These are phyloP conservation scores for Cetraspora pellucida DNA, from an alignment of 192 early-diverging fungal genomes.

Conservation along the genomic window DNA sequence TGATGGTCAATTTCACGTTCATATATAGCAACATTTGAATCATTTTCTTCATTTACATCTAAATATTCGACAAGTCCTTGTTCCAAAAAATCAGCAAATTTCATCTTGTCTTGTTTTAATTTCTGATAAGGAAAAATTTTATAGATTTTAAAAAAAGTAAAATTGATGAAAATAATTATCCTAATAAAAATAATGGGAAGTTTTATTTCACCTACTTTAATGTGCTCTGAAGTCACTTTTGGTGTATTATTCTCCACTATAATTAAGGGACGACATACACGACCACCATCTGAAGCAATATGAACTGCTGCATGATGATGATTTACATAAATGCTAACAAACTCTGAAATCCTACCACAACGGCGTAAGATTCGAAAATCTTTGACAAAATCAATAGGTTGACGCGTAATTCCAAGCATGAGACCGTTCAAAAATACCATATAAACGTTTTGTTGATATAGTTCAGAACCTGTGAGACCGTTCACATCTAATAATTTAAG, in stretches of 20 bases:
- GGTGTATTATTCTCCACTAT: conserved; percentile 84
- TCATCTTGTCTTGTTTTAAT: conserved; percentile 56
- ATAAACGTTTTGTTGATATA: conserved; percentile 79
- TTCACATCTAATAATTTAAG: conserved; percentile 66
- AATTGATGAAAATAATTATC: too few species aligned
- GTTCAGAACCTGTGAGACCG: conserved; percentile 82
- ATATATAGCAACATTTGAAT: conserved; percentile 91
- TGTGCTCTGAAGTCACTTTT: conserved; percentile 65
- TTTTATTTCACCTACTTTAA: conserved; percentile 45
- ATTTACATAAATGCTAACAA: conserved; percentile 89
- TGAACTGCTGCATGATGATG: conserved; percentile 83
- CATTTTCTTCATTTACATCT: conserved; percentile 97
- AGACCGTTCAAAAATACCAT: conserved; percentile 94
- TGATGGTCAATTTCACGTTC: conserved; percentile 82
- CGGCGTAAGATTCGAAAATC: conserved; percentile 86
- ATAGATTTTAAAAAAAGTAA: background rate
- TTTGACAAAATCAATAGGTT: conserved; percentile 81
- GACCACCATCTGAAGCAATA: conserved; percentile 91
- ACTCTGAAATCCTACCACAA: conserved; percentile 84
- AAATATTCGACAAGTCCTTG: conserved; percentile 93
- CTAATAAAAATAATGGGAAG: too few species aligned
- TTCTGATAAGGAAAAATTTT: conserved; percentile 24
- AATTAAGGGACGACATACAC: conserved; percentile 95
- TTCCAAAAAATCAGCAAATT: conserved; percentile 91
- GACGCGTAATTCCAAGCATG: conserved; percentile 84